Evolutionary conservation across 2,329 filamentous ascomycete species (phyloP).

Genomic region (Epicoccum nigrum): DNA sequence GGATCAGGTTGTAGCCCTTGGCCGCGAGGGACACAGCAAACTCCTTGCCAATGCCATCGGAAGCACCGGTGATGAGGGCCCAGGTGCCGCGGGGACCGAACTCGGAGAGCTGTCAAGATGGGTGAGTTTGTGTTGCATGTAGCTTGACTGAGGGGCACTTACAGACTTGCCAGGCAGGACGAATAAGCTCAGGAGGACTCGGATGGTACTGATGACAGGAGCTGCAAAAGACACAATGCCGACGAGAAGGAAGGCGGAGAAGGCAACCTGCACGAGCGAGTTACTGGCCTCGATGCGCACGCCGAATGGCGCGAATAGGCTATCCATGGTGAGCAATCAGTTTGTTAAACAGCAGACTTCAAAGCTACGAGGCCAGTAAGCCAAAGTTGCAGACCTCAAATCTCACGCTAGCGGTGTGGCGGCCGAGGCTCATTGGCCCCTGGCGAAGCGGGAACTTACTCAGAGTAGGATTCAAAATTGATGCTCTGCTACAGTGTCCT

Average conservation of each 20-base stretch:
- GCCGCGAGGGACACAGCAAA: slow-evolving; percentile 87
- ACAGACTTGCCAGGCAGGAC: slow-evolving; percentile 56
- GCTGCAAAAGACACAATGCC: slow-evolving; percentile 40
- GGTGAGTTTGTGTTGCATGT: background rate
- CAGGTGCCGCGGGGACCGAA: slow-evolving; percentile 92
- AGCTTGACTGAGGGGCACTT: slow-evolving; percentile 27
- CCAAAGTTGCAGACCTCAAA: slow-evolving; percentile 8
- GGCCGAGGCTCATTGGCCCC: slow-evolving; percentile 13
- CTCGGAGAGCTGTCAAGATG: slow-evolving; percentile 68
- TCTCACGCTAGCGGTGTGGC: slow-evolving; percentile 11
- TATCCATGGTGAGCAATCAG: slow-evolving; percentile 13
- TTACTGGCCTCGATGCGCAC: slow-evolving; percentile 43
- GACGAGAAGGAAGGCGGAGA: slow-evolving; percentile 38
- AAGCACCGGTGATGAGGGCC: slow-evolving; percentile 93
- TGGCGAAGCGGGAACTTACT: no score
- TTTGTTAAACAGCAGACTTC: background rate
- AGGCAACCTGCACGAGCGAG: slow-evolving; percentile 33
- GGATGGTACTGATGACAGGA: slow-evolving; percentile 54
- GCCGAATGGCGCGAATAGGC: slow-evolving; percentile 28
- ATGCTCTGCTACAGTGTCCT: no score
- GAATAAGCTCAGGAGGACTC: slow-evolving; percentile 56
- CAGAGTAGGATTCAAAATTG: no score
- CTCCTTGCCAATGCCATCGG: slow-evolving; percentile 96
- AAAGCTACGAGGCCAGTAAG: slow-evolving; percentile 2
- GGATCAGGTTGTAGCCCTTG: slow-evolving; percentile 92